phyloP scores from a whole-genome alignment of 164 flowering plant species.

The Magnolia officinalis region DNA sequence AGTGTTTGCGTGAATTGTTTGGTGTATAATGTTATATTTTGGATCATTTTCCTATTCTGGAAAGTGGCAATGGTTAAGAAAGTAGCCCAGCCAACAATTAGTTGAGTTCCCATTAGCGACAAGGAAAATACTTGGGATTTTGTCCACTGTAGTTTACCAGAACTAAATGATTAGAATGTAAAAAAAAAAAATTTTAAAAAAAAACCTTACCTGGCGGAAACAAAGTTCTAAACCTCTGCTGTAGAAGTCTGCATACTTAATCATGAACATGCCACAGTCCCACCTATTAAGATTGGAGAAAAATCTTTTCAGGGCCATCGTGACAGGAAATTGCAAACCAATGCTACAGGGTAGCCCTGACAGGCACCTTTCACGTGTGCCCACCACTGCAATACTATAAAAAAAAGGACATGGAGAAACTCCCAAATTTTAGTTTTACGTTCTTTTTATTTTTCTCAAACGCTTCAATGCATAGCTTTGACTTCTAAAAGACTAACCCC shows the following conservation, averaged over 20 bases:
- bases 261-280: slow-evolving; percentile 98
- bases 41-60: neutral
- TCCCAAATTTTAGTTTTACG: neutral
- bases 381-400: neutral
- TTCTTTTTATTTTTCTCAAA: too few species aligned
- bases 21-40: neutral
- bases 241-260: slow-evolving; percentile 91
- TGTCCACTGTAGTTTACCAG: neutral
- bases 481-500: too few species aligned
- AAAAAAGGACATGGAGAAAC: neutral
- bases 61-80: too few species aligned
- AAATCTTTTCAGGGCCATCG: neutral
- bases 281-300: slow-evolving; percentile 38
- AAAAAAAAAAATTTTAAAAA: neutral
- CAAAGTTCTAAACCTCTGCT: slow-evolving; percentile 80
- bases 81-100: neutral
- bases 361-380: neutral
- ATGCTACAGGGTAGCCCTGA: neutral
- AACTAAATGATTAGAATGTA: too few species aligned
- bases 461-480: too few species aligned
- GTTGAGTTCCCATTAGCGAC: neutral
- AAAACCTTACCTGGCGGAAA: slow-evolving; percentile 63
- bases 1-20: neutral
- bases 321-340: neutral
- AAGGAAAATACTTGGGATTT: neutral